Base-by-base conservation (phyloP, 1,284 basidiomycete species). In the Leccinum huronense region DNA sequence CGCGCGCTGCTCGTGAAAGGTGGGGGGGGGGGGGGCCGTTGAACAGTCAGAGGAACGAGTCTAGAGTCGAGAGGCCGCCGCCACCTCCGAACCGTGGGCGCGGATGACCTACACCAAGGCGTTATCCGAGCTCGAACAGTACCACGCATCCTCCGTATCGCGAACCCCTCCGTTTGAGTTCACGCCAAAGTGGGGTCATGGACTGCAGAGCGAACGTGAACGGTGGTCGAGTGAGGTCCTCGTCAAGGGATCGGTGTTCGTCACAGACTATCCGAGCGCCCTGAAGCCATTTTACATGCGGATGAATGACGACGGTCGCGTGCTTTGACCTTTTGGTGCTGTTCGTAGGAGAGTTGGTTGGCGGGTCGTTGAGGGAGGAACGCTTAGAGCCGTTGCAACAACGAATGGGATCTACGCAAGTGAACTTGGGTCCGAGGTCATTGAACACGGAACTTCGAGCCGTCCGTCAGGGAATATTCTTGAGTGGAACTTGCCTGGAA, bases 271-370 rank as follows among this genome's bases (percentile, higher is more conserved):
- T 75, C 97, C 97, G 0, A 78, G 81, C 1, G 38, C 70, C 0
- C 76, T 93, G 67, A 99, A 99, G 77, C 94, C 97, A 8, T 99
- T 98, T 79, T 99, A 99, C 80, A 98, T 98, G 97, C 88, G 91
- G 38, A 71, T 75, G 45, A 90, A 90, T 72, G 76, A 72, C 58
- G 66, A 72, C 61, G 1, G 94, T 94, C 4, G 93, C 91, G 10
- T 98, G 96, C 78, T 98, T 99, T 73, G 97, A 99, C 76, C 83
- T 99, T 27, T 84, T 99, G 59, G 86, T 98, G 11, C 97, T 97
- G 0, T 78, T 84, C 11, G 79, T 96, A 0, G 97, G 97, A 7
- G 97, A 99, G 78, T 83, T 99, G 36, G 92, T 87, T 0, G 97
- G 97, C 4, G 97, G 97, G 1, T 95, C 93, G 27, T 79, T 98